Conservation (phyloP, 1,284 basidiomycete species). For the Hortiboletus rubellus region DNA sequence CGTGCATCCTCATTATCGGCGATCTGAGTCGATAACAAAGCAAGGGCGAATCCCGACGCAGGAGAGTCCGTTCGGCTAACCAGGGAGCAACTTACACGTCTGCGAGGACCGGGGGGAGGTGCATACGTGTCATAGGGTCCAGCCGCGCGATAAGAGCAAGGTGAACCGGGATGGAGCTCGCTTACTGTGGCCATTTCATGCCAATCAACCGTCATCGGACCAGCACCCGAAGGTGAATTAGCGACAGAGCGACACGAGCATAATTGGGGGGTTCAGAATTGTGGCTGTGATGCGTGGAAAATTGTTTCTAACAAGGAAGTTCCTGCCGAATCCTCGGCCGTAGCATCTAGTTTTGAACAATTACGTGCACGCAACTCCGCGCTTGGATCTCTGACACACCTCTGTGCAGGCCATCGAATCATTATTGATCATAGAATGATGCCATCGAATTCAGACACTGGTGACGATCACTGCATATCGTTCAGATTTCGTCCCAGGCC, state of each 20-base stretch:
- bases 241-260: background rate
- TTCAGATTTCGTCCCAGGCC: conserved; percentile 1
- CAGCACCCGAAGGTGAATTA: background rate
- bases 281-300: too few species aligned
- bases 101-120: background rate
- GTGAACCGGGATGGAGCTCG: background rate
- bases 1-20: conserved; percentile 8
- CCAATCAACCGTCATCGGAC: background rate
- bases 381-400: background rate
- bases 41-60: conserved; percentile 6
- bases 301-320: too few species aligned
- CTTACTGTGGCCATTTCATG: background rate
- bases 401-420: conserved; percentile 8
- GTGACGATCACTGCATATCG: background rate
- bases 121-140: conserved; percentile 22
- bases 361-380: background rate
- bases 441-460: background rate
- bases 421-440: conserved; percentile 7
- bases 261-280: background rate
- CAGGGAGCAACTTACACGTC: background rate
- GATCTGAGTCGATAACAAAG: conserved; percentile 2
- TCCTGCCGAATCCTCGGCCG: too few species aligned
- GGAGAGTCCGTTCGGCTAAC: conserved; percentile 1
- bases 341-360: background rate
- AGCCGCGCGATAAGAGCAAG: background rate